Conservation (phyloP, 352 stramenopile species). For the Globisporangium emineosum region DNA sequence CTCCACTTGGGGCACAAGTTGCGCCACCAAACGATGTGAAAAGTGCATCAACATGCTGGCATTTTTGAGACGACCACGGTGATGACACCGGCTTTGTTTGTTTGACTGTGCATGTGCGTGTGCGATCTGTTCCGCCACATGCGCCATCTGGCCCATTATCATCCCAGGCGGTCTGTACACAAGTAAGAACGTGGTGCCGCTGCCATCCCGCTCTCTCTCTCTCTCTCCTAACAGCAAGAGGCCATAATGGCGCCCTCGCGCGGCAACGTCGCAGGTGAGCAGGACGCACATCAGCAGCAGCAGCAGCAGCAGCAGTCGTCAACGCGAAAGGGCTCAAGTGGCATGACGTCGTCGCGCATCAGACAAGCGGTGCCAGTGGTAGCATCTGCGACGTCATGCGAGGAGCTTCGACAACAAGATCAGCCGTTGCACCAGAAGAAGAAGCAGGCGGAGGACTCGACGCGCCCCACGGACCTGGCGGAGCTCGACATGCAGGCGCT, state of each 20-base stretch:
- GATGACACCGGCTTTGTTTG: background rate
- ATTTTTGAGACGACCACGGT: background rate
- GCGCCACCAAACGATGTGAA: background rate
- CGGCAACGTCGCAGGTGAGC: background rate
- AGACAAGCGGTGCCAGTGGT: background rate
- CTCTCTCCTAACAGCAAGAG: too few relatives aligned
- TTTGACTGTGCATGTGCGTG: too few relatives aligned
- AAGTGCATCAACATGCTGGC: background rate
- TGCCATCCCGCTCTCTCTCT: background rate
- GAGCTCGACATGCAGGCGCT: conserved; percentile 28
- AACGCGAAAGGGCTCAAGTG: background rate
- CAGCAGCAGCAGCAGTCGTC: background rate
- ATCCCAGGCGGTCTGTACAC: background rate
- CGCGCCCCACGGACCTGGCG: conserved; percentile 28
- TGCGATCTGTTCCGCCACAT: too few relatives aligned
- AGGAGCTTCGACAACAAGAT: background rate
- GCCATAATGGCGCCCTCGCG: background rate
- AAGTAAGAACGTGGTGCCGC: background rate
- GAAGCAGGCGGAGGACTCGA: conserved; percentile 6
- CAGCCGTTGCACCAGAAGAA: background rate
- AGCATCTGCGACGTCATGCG: background rate
- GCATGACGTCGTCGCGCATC: background rate
- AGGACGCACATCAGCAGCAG: background rate
- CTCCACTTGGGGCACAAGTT: background rate
- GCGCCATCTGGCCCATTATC: too few relatives aligned